Conservation (phyloP, 2,329 filamentous ascomycete species). For the Neonectria ditissima region DNA sequence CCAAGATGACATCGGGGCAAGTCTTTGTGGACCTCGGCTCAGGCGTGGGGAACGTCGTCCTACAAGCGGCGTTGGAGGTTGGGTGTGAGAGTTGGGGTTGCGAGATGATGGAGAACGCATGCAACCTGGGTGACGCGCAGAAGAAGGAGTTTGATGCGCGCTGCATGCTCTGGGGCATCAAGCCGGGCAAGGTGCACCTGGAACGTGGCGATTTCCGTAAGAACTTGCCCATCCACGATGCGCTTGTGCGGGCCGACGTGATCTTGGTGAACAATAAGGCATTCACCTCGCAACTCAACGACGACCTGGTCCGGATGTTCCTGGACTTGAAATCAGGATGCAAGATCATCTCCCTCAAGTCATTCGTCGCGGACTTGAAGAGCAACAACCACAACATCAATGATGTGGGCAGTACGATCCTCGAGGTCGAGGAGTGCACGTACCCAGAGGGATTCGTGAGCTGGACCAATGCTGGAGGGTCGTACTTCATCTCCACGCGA, state of each 20-base stretch:
- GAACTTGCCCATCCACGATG: conserved; percentile 75
- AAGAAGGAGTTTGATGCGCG: conserved; percentile 85
- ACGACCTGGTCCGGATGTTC: conserved; percentile 87
- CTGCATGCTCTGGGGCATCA: conserved; percentile 89
- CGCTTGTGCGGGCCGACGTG: conserved; percentile 89
- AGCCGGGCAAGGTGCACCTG: conserved; percentile 82
- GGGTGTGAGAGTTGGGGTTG: conserved; percentile 97
- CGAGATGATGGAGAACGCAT: conserved; percentile 94
- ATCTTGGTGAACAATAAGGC: conserved; percentile 98
- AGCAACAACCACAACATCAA: conserved; percentile 80
- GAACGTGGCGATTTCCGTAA: conserved; percentile 87
- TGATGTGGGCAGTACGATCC: conserved; percentile 83
- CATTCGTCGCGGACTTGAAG: conserved; percentile 85
- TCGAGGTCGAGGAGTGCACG: conserved; percentile 76
- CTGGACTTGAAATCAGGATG: conserved; percentile 92
- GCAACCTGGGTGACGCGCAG: conserved; percentile 83
- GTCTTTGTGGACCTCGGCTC: conserved; percentile 96
- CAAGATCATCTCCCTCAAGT: conserved; percentile 91
- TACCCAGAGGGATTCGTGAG: conserved; percentile 83
- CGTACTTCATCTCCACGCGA: conserved; percentile 90
- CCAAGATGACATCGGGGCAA: conserved; percentile 81
- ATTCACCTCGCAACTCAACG: conserved; percentile 89
- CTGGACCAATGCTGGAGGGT: conserved; percentile 87
- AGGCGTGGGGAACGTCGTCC: conserved; percentile 93
- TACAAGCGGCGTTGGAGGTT: conserved; percentile 92